Percentiles rank a stretch among this genome's conserved stretches.
Conservation (phyloP, 495 filamentous ascomycete species). For the Aspergillus heteromorphus region DNA sequence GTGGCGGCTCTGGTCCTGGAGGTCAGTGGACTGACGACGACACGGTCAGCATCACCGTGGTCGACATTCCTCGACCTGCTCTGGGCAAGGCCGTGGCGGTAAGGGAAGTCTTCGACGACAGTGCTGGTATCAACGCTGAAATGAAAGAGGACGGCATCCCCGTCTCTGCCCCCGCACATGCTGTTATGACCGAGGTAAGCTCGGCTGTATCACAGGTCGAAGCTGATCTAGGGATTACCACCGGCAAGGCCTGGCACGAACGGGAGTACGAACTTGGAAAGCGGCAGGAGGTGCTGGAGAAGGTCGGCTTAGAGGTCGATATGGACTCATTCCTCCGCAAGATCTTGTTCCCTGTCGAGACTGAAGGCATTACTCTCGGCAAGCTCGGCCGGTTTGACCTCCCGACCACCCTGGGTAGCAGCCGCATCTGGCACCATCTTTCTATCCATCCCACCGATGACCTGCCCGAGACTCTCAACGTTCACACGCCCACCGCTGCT, state of each 20-base stretch:
- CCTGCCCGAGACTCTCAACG: constrained; percentile 61
- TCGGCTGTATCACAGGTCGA: constrained; percentile 72
- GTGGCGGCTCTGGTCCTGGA: constrained; percentile 41
- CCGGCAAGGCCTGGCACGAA: constrained; percentile 58
- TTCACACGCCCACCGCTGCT: constrained; percentile 55
- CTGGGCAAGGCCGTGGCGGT: constrained; percentile 82
- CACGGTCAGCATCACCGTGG: constrained; percentile 79
- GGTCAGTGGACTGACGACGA: constrained; percentile 67
- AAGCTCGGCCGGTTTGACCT: constrained; percentile 73
- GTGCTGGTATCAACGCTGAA: constrained; percentile 85
- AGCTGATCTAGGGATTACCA: constrained; percentile 73
- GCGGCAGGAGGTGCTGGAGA: constrained; percentile 77
- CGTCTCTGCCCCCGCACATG: constrained; percentile 61
- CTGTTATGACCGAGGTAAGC: constrained; percentile 80
- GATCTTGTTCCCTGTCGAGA: constrained; percentile 75
- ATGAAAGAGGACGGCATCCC: constrained; percentile 93
- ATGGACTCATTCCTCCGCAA: constrained; percentile 75
- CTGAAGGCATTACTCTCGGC: constrained; percentile 68
- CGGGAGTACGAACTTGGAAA: constrained; percentile 75
- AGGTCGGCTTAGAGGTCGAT: constrained; percentile 75
- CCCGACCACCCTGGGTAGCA: constrained; percentile 61
- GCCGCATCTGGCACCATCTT: constrained; percentile 93
- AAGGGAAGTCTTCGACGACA: constrained; percentile 87
- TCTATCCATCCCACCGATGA: constrained; percentile 90
- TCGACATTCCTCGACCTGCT: constrained; percentile 76